Conservation (phyloP, 2,329 filamentous ascomycete genomes). For the Fusarium goolgardi region DNA sequence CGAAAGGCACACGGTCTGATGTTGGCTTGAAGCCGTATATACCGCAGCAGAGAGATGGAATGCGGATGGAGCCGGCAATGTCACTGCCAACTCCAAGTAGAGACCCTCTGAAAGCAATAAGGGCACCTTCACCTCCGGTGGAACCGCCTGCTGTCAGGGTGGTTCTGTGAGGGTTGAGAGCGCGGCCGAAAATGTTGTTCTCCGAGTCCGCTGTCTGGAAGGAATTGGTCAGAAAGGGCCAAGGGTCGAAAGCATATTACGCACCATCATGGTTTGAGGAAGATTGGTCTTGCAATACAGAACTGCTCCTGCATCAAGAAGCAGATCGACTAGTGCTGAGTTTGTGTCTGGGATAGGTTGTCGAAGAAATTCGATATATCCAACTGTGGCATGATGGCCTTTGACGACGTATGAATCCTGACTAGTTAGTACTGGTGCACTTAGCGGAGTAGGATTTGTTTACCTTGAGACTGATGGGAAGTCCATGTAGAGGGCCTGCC, state of each 20-base stretch:
- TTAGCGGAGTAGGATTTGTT: rapidly evolving
- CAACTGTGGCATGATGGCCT: constrained; percentile 43
- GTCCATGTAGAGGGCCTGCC: constrained; percentile 37
- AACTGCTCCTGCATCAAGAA: constrained; percentile 46
- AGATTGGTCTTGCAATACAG: constrained; percentile 61
- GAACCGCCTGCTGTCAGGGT: constrained; percentile 45
- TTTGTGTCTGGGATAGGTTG: constrained; percentile 34
- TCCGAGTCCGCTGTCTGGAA: constrained; percentile 54
- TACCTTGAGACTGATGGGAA: constrained; percentile 45
- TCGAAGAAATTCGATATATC: constrained; percentile 45
- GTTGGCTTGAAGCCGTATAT: constrained; percentile 68
- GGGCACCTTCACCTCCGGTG: constrained; percentile 43
- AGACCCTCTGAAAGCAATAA: constrained; percentile 43
- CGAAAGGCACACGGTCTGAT: constrained; percentile 64
- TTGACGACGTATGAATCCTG: constrained; percentile 43
- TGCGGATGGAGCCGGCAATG: constrained; percentile 62
- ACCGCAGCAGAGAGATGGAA: constrained; percentile 64
- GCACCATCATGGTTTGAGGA: constrained; percentile 71
- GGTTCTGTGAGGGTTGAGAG: constrained; percentile 52
- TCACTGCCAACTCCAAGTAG: constrained; percentile 44
- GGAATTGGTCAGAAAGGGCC: not conserved
- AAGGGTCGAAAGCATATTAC: rapidly evolving
- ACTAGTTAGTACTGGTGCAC: not conserved
- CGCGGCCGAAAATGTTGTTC: constrained; percentile 47
- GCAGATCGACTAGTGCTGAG: constrained; percentile 42